phyloP scores from a whole-genome alignment of 2,329 filamentous ascomycete genomes.

The Fusarium graminum region DNA sequence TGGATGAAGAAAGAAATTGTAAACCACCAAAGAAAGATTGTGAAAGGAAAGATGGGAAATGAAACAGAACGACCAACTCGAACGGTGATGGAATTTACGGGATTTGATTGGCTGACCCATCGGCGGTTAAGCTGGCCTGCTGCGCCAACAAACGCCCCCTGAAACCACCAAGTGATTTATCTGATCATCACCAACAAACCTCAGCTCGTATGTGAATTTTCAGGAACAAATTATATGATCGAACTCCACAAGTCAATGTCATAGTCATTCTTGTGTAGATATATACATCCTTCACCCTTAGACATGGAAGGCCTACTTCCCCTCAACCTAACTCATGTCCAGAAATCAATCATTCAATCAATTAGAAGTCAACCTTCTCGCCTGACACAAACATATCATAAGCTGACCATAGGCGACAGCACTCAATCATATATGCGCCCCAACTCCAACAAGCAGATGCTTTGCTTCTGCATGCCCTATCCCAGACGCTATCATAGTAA shows the following conservation, averaged over 20 bases:
- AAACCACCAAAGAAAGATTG: neutral
- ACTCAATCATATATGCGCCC: slow-evolving; percentile 42
- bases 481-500: slow-evolving; percentile 33
- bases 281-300: slow-evolving; percentile 40
- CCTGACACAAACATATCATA: slow-evolving; percentile 39
- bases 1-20: neutral
- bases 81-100: neutral
- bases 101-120: slow-evolving; percentile 17
- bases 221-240: neutral
- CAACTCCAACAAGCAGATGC: slow-evolving; percentile 44
- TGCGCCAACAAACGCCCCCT: neutral
- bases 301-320: slow-evolving; percentile 11
- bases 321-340: slow-evolving; percentile 32
- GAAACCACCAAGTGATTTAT: slow-evolving; percentile 6
- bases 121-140: slow-evolving; percentile 21
- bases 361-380: slow-evolving; percentile 25
- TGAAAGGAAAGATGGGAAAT: neutral
- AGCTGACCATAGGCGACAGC: slow-evolving; percentile 38
- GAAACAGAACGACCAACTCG: neutral
- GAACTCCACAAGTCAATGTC: slow-evolving; percentile 17
- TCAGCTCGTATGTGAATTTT: neutral
- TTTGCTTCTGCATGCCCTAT: slow-evolving; percentile 17
- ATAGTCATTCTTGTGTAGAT: slow-evolving; percentile 43
- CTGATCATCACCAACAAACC: neutral
- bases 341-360: slow-evolving; percentile 39